Conservation (phyloP, 2,329 filamentous ascomycete genomes). For the Fusarium nanum region DNA sequence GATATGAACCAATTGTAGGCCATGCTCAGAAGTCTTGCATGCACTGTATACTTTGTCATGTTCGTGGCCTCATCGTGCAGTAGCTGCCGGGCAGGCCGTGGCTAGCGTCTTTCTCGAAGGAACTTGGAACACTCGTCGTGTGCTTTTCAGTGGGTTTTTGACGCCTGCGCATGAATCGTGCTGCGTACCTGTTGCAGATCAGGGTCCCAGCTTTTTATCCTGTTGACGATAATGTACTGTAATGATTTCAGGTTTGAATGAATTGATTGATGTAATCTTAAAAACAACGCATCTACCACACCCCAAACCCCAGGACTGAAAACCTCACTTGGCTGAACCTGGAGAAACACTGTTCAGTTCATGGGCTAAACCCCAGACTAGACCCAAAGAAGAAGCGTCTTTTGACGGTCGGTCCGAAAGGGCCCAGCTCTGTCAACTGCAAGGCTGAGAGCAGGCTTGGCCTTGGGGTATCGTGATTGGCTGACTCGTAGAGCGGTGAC, state of each 20-base stretch:
- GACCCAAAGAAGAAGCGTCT: slow-evolving; percentile 24
- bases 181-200: slow-evolving; percentile 13
- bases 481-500: not conserved
- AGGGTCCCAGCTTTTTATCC: not conserved
- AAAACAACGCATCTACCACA: slow-evolving; percentile 16
- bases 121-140: slow-evolving; percentile 32
- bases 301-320: slow-evolving; percentile 1
- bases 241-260: not conserved
- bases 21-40: not conserved
- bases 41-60: slow-evolving; percentile 40
- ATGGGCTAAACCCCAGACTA: slow-evolving; percentile 34
- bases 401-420: slow-evolving; percentile 46
- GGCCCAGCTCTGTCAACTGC: slow-evolving; percentile 29
- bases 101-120: slow-evolving; percentile 44
- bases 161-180: slow-evolving; percentile 29
- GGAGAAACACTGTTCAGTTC: slow-evolving; percentile 40
- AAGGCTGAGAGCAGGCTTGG: slow-evolving; percentile 38
- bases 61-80: slow-evolving; percentile 44
- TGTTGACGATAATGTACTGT: slow-evolving; percentile 1
- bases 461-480: not conserved
- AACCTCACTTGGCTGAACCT: slow-evolving; percentile 33
- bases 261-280: slow-evolving; percentile 24
- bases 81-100: slow-evolving; percentile 46
- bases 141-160: slow-evolving; percentile 33
- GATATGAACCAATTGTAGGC: not conserved